phyloP scores from a whole-genome alignment of 1,284 basidiomycete genomes.

The Sporisorium reilianum region DNA sequence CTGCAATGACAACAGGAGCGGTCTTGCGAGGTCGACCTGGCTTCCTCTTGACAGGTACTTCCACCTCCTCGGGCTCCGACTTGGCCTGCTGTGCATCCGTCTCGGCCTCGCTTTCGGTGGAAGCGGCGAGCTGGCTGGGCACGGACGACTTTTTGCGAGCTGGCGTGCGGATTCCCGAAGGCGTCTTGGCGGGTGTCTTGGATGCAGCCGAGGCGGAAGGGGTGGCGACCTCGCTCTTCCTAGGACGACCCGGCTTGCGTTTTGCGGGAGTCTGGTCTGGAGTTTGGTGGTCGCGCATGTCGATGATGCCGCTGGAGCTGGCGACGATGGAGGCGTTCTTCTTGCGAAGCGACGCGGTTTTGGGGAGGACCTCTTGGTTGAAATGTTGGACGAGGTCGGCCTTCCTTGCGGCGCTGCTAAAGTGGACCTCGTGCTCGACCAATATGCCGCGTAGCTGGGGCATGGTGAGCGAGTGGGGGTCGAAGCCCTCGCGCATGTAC shows the following conservation, averaged over 20 bases:
- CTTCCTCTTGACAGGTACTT: slow-evolving; percentile 29
- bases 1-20: slow-evolving; percentile 18
- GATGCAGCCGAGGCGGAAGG: slow-evolving; percentile 9
- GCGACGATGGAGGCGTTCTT: slow-evolving; percentile 74
- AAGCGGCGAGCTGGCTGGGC: slow-evolving; percentile 15
- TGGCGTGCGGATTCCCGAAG: slow-evolving; percentile 19
- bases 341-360: slow-evolving; percentile 67
- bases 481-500: slow-evolving; percentile 88
- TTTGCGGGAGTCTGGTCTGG: slow-evolving; percentile 41
- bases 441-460: slow-evolving; percentile 84
- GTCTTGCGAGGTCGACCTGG: slow-evolving; percentile 43
- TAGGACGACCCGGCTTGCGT: slow-evolving; percentile 41
- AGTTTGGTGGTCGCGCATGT: slow-evolving; percentile 59
- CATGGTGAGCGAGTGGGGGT: slow-evolving; percentile 81
- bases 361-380: slow-evolving; percentile 72
- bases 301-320: slow-evolving; percentile 70
- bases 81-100: slow-evolving; percentile 11
- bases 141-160: slow-evolving; percentile 39
- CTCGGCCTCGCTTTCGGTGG: slow-evolving; percentile 30
- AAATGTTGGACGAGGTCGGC: slow-evolving; percentile 84
- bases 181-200: slow-evolving; percentile 17
- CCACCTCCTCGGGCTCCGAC: slow-evolving; percentile 4
- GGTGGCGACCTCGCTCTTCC: slow-evolving; percentile 41
- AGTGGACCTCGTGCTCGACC: slow-evolving; percentile 82
- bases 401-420: slow-evolving; percentile 85